phyloP scores from a whole-genome alignment of 1,284 basidiomycete species.

The Sutorius eximius region DNA sequence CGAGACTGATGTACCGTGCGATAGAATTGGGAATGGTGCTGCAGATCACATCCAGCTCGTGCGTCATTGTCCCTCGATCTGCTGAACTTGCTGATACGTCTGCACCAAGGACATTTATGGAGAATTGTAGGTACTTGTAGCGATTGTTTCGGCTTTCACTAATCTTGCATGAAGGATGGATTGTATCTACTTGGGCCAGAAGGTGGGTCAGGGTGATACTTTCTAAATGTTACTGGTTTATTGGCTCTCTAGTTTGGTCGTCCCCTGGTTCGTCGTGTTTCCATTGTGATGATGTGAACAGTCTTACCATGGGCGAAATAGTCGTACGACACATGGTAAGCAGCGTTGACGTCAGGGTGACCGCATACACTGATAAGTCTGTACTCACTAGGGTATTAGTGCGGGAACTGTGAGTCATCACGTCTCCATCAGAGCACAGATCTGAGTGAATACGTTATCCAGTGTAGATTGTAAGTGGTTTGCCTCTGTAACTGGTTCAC shows the following conservation, averaged over 20 bases:
- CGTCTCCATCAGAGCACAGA: neutral
- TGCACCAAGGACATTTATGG: conserved; percentile 82
- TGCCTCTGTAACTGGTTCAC: neutral
- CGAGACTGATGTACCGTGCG: neutral
- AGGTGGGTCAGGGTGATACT: conserved; percentile 46
- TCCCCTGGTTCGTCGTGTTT: conserved; percentile 41
- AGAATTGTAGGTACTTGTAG: conserved; percentile 56
- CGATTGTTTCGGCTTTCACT: neutral
- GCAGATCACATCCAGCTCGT: conserved; percentile 88
- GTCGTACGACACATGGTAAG: conserved; percentile 60
- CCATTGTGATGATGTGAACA: neutral
- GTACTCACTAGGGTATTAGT: conserved; percentile 60
- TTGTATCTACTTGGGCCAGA: conserved; percentile 92
- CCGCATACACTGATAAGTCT: neutral
- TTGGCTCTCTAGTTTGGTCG: conserved; percentile 41
- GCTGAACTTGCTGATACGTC: neutral
- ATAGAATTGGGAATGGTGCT: conserved; percentile 84
- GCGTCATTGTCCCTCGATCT: conserved; percentile 23
- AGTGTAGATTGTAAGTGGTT: conserved; percentile 66
- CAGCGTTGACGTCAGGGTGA: neutral
- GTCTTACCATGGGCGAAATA: conserved; percentile 25
- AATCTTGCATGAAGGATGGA: conserved; percentile 64
- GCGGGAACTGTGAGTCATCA: conserved; percentile 64
- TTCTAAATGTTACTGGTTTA: neutral
- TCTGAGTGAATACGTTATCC: neutral